phyloP scores from a whole-genome alignment of 2,329 filamentous ascomycete species.

The Neonectria hederae region DNA sequence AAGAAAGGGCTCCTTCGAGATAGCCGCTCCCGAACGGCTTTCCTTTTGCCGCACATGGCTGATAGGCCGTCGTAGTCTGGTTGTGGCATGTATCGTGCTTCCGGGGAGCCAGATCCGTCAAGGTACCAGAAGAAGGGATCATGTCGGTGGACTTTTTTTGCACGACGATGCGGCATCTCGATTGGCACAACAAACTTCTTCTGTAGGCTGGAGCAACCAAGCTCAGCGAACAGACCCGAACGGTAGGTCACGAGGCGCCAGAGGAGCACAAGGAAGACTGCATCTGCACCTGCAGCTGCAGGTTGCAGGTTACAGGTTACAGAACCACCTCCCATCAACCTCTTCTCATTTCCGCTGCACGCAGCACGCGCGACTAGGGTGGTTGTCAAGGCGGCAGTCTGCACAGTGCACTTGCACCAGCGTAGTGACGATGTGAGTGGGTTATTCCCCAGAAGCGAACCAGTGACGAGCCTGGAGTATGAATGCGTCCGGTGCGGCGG shows the following conservation, averaged over 20 bases:
- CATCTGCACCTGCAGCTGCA: slow-evolving; percentile 22
- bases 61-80: neutral
- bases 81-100: neutral
- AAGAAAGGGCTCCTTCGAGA: slow-evolving; percentile 1
- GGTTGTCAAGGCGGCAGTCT: slow-evolving; percentile 10
- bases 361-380: slow-evolving; percentile 14
- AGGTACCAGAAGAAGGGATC: neutral
- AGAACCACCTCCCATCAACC: neutral
- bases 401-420: slow-evolving; percentile 1
- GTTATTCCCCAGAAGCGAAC: slow-evolving; percentile 24
- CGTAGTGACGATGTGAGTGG: slow-evolving; percentile 22
- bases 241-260: slow-evolving; percentile 14
- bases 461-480: slow-evolving; percentile 23
- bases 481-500: slow-evolving; percentile 13
- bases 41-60: slow-evolving; percentile 11
- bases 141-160: slow-evolving; percentile 8
- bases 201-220: neutral
- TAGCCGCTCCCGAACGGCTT: slow-evolving; percentile 10
- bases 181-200: neutral
- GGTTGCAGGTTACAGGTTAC: slow-evolving; percentile 20
- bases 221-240: slow-evolving; percentile 5
- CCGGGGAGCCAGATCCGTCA: neutral
- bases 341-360: slow-evolving; percentile 13
- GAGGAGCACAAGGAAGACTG: slow-evolving; percentile 10
- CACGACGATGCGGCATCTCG: slow-evolving; percentile 2